These are phyloP conservation scores for Amoebophrya sp. DNA, from an alignment of 169 alveolate genomes.

Conservation along the genomic window DNA sequence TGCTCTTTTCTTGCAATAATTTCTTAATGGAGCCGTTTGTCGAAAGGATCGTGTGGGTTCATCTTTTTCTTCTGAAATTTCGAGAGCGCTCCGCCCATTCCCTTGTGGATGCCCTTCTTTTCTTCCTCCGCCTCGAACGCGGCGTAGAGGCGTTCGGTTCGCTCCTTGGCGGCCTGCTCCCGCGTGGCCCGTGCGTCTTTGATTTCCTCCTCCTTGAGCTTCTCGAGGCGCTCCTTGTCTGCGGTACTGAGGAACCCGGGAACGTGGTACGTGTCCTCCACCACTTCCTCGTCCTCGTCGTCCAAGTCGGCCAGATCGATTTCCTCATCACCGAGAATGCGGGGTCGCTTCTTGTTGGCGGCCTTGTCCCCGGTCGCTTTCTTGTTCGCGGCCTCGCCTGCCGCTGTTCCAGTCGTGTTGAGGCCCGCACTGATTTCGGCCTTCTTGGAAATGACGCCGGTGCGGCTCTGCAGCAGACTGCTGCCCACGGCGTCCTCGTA, in stretches of 20 bases:
- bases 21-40: not conserved
- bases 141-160: not conserved
- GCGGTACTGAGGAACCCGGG: not conserved
- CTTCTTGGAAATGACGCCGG: not conserved
- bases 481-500: constrained; percentile 32
- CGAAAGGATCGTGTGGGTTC: not conserved
- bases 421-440: too few species aligned
- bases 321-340: not conserved
- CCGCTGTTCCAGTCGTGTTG: too few species aligned
- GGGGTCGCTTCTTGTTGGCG: not conserved
- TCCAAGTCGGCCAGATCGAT: constrained; percentile 1
- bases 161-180: not conserved
- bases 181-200: not conserved
- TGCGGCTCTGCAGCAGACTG: not conserved
- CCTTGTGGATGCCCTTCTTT: not conserved
- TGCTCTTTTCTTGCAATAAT: not conserved
- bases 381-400: too few species aligned
- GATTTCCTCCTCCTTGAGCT: not conserved
- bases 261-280: not conserved
- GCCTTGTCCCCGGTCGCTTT: too few species aligned
- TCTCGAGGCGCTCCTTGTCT: not conserved
- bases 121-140: not conserved
- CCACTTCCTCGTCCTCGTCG: constrained; percentile 7
- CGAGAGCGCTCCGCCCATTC: not conserved
- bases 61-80: not conserved